Evolutionary conservation across 164 flowering plant species (phyloP), one percentile per base, ranked within the genome.

Genomic region (Hamamelis virginiana): DNA sequence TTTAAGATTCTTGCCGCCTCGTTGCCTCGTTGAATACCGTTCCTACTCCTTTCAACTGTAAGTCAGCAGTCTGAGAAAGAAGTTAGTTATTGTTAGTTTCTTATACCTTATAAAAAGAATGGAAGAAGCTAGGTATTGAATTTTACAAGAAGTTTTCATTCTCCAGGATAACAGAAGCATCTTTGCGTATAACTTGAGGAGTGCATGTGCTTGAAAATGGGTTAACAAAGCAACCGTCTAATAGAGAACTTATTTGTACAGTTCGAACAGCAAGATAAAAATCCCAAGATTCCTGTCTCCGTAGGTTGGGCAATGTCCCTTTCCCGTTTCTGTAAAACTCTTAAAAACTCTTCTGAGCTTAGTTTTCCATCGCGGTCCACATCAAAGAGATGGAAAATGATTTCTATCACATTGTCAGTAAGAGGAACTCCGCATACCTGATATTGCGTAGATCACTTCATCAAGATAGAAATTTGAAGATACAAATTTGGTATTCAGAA

Each of bases 401-500:
- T 77, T 26, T 90, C 90, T 23, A 91, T 80, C 73, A 91, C 80
- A 46, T 82, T 86, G 45, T 86, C 86, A 0, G 84, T 77, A 21
- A 96, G 83, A 21, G 83, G 21, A 33, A 96, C 65, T 26, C 92
- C 96, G 60, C 99, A 96, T 26, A 96, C 97, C 97, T 95, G 65
- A 45, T 21, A 66, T 47, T 48, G 62, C 21, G 75, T 18, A 75
- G 63, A 69, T 8, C 27, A 71, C 1, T 27, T 9, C 22, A 51
- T 69, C 26, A 56, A 45, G 18, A 9, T 21, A 4, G 10, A 72
- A 27, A 48, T 27, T 21, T 15, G 25, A 33, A 10, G 45, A n/a
- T 18, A 50, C n/a, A 50, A 55, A 38, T 44, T 47, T 45, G 19
- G 58, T 55, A 21, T 62, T 62, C 18, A 9, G 18, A 38, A 16